These are phyloP conservation scores for Xylaria sp. DNA, from an alignment of 2,329 filamentous ascomycete genomes.

Conservation along the genomic window DNA sequence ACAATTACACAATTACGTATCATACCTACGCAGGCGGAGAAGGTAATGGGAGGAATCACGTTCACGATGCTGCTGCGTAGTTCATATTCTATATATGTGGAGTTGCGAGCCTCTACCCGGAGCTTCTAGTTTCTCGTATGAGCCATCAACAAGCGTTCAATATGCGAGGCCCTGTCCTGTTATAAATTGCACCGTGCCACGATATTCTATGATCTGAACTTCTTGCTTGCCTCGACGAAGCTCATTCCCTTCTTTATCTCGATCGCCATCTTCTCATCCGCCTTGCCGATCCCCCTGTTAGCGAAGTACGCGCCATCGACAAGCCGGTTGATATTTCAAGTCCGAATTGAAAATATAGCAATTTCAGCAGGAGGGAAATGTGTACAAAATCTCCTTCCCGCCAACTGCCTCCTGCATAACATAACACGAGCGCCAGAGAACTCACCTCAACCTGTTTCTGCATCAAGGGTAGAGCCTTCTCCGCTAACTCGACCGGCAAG, in stretches of 20 bases:
- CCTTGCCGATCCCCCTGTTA: constrained; percentile 37
- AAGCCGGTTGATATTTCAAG: neutral
- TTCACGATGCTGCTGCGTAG: too few relatives aligned
- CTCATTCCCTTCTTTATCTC: constrained; percentile 56
- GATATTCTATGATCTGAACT: constrained; percentile 48
- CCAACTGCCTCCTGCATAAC: too few relatives aligned
- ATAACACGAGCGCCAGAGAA: neutral
- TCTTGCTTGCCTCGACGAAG: constrained; percentile 58
- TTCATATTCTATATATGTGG: too few relatives aligned
- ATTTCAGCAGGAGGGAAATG: too few relatives aligned
- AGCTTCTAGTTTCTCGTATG: neutral
- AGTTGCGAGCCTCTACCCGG: too few relatives aligned
- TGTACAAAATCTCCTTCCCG: neutral
- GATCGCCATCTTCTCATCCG: constrained; percentile 56
- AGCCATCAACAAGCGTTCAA: neutral
- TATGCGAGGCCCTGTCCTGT: neutral
- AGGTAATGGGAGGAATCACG: too few relatives aligned
- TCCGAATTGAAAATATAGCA: neutral
- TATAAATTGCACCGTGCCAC: neutral
- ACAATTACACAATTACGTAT: too few relatives aligned
- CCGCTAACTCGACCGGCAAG: constrained; percentile 54
- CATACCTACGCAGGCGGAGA: too few relatives aligned
- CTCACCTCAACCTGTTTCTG: constrained; percentile 51
- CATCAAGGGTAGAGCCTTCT: constrained; percentile 56
- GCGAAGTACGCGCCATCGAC: neutral